Base-by-base conservation (phyloP, 2,329 filamentous ascomycete species). In the Pezizomycotina sp. region DNA sequence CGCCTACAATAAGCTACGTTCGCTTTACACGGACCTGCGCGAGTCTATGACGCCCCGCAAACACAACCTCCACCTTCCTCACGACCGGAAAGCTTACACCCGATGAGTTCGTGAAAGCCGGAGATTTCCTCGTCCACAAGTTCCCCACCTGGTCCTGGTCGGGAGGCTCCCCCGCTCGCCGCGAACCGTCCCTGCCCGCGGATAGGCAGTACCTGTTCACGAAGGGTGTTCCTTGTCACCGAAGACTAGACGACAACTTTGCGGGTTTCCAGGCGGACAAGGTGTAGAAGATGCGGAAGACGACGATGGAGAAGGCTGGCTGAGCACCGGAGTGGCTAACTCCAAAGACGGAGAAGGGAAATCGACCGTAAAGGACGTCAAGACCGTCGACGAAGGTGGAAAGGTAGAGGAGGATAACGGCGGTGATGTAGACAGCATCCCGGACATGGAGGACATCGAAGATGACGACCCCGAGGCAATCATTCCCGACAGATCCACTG, bases 131-230 rank as follows among this genome's bases (percentile, higher is more conserved):
- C 23, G 84, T 92, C 54, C 92, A 91, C 73, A 95, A 93, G 64
- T 98, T 98, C 61, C 89, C 86, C 6, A 92, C 86, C 40, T 98
- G 89, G 89, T 78, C 81, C 31, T 98, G 89, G 89, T 74, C 78
- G 48, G 84, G 86, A 48, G 79, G 86, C 36, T 72, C 74, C n/a
- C 70, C 75, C 1, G 68, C 71, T 44, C 80, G 82, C 57, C 77
- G 83, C 46, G 79, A 80, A 36, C 63, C 65, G 47, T 80, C 92
- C 55, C 71, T 98, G 3, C 89, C 89, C 1, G 61, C 74, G 0
- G 81, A 78, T 33, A 98, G 95, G 62, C 89, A 98, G 66, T 98
- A 83, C 54, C 69, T 98, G 23, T 78, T 95, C 26, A 93, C 89
- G 7, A 77, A 86, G 42, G 86, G 89, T 41, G 84, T 98, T 24